Base-by-base conservation (phyloP, 257 asterid genomes). In the Solanum chiquidenum region DNA sequence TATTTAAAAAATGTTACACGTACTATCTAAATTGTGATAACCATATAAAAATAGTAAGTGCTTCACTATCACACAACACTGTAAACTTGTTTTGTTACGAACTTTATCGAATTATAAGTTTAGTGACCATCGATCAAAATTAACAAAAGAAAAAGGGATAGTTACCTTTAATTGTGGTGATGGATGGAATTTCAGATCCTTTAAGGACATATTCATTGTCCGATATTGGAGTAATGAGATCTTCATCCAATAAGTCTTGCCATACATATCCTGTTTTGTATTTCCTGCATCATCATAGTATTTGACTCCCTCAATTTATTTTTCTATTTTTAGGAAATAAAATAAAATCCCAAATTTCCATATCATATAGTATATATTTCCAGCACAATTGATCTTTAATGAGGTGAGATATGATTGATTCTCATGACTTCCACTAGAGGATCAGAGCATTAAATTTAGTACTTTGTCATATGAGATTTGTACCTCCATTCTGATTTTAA, bases 211-310 rank as follows among this genome's bases (percentile, higher is more conserved):
- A 97, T 90, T 97, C 99, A 89, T 93, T 95, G 93, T 97, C 98
- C 8, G 98, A 94, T 73, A 95, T 90, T 6, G 99, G 98, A 82
- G 97, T 97, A 38, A 97, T 93, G 23, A 97, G 97, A 93, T 97
- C 99, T 90, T 97, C 98, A 90, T 97, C 99, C 29, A 93, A 49
- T 89, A 95, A 92, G 88, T 97, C 99, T 91, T 97, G 98, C 99
- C 99, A 97, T 12, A 97, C 98, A 85, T 92, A 94, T 4, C 98
- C 98, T 21, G 92, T 91, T 91, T 93, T 97, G 88, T 95, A 97
- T 84, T 88, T 95, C 92, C 99, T 96, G 91, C 85, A 77, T 34
- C 85, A 77, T 34, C 23, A 44, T 84, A 21, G 2, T 20, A 71
- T 10, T 86, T 71, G 18, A 87, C 44, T 72, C 9, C 16, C 34